Base-by-base conservation (phyloP, 2,329 filamentous ascomycete genomes). In the Amphichorda felina region DNA sequence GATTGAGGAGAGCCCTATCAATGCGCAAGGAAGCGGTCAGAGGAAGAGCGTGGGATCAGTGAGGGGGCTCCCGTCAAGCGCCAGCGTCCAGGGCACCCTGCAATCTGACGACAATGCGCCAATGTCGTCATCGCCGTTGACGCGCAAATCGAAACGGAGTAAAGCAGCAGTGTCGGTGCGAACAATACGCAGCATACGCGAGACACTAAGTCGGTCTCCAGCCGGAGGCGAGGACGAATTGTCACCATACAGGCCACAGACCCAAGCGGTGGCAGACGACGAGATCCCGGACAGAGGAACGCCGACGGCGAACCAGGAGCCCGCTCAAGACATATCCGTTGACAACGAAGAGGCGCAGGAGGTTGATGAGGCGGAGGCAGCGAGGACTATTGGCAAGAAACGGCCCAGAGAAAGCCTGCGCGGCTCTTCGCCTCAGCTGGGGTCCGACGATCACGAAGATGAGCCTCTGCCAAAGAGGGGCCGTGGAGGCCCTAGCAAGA, bases 21-120 rank as follows among this genome's bases (percentile, higher is more conserved):
- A 68, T 42, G 70, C 70, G 11, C 72, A 72, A 1, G 72, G 72
- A 3, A 75, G 70, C 42, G 72, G 71, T 2, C 62, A 60, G 8
- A 55, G 70, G 33, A 60, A 63, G 18, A 57, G 49, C 4, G 47
- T 69, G 11, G 52, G 49, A 11, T 45, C 54, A 7, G 53, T 50
- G 24, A 55, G 52, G 1, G 53, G 54, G 2, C 40, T 61, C 7
- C 57, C 54, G 2, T 64, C 60, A 3, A 65, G 60, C 16, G 50
- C 56, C 1, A 56, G 59, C n/a, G 46, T 73, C 13, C 62, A 67
- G 30, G 53, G 58, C 36, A 51, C 59, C 1, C 36, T 68, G 1
- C 44, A 46, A 16, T 46, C 49, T 2, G 51, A 54, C 13, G 48
- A 53, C 11, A 50, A 43, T 15, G 46, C 41, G 36, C 50, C 45